phyloP scores from a whole-genome alignment of 2,329 filamentous ascomycete genomes.

The Xylaria sp. region DNA sequence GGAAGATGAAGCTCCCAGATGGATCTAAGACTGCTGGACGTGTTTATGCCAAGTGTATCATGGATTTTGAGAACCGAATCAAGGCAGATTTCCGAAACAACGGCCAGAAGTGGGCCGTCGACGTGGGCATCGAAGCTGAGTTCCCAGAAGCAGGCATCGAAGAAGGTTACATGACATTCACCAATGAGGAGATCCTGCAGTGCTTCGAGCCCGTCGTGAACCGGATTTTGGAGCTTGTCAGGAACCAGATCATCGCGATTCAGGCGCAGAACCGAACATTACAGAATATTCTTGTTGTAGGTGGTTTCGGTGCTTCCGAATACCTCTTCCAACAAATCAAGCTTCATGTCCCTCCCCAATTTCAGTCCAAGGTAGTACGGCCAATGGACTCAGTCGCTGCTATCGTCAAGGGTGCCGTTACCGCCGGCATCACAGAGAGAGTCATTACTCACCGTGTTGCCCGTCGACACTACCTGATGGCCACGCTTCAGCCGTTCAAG shows the following conservation, averaged over 20 bases:
- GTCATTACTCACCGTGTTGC: conserved; percentile 97
- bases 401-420: conserved; percentile 98
- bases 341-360: conserved; percentile 95
- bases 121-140: conserved; percentile 97
- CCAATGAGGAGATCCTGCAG: conserved; percentile 97
- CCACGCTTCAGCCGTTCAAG: conserved; percentile 97
- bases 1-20: conserved; percentile 98
- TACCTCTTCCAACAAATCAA: conserved; percentile 99
- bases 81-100: conserved; percentile 99
- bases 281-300: conserved; percentile 96
- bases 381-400: conserved; percentile 99
- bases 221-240: conserved; percentile 91
- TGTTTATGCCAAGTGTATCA: conserved; percentile 99
- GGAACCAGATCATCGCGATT: conserved; percentile 98
- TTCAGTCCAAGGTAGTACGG: conserved; percentile 96
- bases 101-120: conserved; percentile 98
- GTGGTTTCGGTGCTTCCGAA: conserved; percentile 97
- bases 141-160: conserved; percentile 98
- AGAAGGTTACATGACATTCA: conserved; percentile 99
- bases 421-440: conserved; percentile 94
- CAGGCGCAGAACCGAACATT: conserved; percentile 93
- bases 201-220: conserved; percentile 99
- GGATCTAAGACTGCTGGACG: conserved; percentile 97
- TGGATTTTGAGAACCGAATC: conserved; percentile 99
- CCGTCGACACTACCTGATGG: conserved; percentile 98